Base-by-base conservation (phyloP, 2,329 filamentous ascomycete species). In the Penicillium paneum region DNA sequence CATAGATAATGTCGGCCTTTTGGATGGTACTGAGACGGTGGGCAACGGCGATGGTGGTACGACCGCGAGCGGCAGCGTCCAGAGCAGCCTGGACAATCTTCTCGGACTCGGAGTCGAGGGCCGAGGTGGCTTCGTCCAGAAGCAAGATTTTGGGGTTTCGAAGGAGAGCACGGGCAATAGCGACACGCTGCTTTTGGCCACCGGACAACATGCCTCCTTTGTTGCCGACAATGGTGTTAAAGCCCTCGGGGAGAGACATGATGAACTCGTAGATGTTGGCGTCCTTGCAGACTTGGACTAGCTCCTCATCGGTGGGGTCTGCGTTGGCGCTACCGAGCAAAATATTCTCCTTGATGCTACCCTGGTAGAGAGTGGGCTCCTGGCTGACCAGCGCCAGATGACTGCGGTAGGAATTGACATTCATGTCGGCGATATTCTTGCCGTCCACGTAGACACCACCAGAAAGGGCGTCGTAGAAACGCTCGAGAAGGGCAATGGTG, bases 201-300 rank as follows among this genome's bases (percentile, higher is more conserved):
- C 94, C 93, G 2, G 88, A 92, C 15, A 96, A 77, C 69, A 97
- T 83, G 15, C 85, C 82, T 41, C 93, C 94, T 76, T 96, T 96
- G 71, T 83, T 89, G 28, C 94, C 93, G 29, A 96, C 91, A 2
- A 92, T 69, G 0, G 92, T 96, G 66, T 86, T 83, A 76, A 96
- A 91, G 15, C 90, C 91, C 2, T 96, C 90, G 1, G 90, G 90
- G 17, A 95, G 78, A 5, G 89, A 93, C 64, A 90, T 79, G 75
- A 96, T 91, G 69, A 96, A 96, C 66, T 96, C 90, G 74, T 92
- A 91, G 61, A 96, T 96, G 68, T 96, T 96, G 63, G 91, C 89
- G 69, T 96, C 90, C 55, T 87, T 87, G 78, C 91, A 96, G 1
- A 90, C 92, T 66, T 86, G 83, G 51, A 89, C 81, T 48, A 97